Conservation (phyloP, 2,329 filamentous ascomycete species). For the Colletotrichum karsti region DNA sequence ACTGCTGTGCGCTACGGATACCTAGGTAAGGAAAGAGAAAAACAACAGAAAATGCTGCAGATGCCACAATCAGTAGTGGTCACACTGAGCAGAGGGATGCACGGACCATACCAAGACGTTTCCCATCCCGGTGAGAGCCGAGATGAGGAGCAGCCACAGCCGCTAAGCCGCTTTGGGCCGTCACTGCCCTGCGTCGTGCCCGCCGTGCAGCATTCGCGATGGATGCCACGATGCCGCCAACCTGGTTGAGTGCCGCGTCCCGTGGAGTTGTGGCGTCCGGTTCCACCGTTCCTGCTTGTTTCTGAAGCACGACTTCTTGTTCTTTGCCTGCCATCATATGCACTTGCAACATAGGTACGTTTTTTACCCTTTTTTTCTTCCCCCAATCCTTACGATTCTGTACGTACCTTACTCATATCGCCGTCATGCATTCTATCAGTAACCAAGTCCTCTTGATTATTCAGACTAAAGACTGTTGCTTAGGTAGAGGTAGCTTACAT, state of each 20-base stretch:
- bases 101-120: background rate
- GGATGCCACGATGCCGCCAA: background rate
- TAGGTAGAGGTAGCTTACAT: no score
- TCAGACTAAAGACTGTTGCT: no score
- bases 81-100: no score
- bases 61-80: no score
- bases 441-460: no score
- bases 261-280: background rate
- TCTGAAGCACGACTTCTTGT: background rate
- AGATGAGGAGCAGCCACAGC: background rate
- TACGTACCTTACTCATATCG: no score
- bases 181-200: background rate
- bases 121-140: slow-evolving; percentile 15
- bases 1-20: no score
- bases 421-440: no score
- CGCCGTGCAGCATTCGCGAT: background rate
- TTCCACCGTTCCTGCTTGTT: background rate
- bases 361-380: no score
- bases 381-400: no score
- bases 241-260: background rate
- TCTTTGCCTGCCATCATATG: background rate
- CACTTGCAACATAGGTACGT: background rate
- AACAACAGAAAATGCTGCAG: no score
- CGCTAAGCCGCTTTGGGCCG: background rate
- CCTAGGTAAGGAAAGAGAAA: no score